Evolutionary conservation across 257 asterid genomes (phyloP), one percentile per base, ranked within the genome.

Genomic region (Jasminum sambac): DNA sequence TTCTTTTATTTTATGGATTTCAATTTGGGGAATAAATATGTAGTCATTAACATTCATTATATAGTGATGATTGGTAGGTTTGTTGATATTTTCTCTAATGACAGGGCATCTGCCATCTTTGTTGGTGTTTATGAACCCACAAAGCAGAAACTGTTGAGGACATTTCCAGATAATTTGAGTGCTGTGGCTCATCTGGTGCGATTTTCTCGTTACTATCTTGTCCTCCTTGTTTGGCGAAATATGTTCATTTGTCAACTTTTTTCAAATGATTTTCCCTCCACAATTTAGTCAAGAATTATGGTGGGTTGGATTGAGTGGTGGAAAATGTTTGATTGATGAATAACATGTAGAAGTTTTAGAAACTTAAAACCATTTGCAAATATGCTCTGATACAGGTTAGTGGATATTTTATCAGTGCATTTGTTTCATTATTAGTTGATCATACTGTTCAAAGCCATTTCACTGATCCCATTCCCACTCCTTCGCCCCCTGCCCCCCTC

Each of bases 101-200:
- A 52, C 92, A 94, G 98, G 77, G 98, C 98, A 46, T 94, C 98
- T 74, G 98, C 98, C 77, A 76, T 91, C 74, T 94, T 94, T 73
- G 85, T 94, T 81, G 98, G 98, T 60, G 96, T 94, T 39, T 94
- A 94, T 86, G 98, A 94, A 81, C 97, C 98, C 59, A 85, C 95
- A 74, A 94, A 94, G 86, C 90, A 90, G 76, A 87, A 87, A 71
- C 84, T 94, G 50, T 76, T 94, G 81, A 86, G 82, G 86, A 70
- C 77, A 59, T 30, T 94, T 16, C 98, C 98, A 23, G 97, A 91
- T 73, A 89, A 94, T 64, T 88, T 88, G 61, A 91, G 95, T 63
- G 97, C 98, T 37, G 87, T 91, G 72, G 98, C 97, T 72, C 97
- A 94, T 81, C 86, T 94, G 91, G 98, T 94, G 81, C 89, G 91